Conservation (phyloP, 805 yeast species). For the Metschnikowia henanensis region DNA sequence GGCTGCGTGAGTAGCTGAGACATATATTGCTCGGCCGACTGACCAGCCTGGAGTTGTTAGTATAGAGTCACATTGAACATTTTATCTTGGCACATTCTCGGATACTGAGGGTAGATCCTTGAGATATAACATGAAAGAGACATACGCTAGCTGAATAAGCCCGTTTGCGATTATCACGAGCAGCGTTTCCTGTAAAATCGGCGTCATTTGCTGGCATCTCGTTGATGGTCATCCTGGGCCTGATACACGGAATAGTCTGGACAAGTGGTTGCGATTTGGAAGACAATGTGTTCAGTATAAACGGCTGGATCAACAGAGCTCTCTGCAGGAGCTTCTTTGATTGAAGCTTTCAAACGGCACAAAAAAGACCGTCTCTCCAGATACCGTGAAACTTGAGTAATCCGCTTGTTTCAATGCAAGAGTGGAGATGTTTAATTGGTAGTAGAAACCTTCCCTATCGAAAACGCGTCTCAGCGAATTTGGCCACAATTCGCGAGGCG, state of each 20-base stretch:
- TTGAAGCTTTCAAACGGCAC: too few species aligned
- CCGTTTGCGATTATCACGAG: constrained; percentile 1
- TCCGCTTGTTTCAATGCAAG: too few species aligned
- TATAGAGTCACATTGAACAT: neutral
- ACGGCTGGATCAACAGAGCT: neutral
- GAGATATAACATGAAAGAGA: neutral
- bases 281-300: neutral
- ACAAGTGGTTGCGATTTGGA: too few species aligned
- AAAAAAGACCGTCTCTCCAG: too few species aligned
- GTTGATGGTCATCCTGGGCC: neutral
- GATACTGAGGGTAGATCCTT: neutral
- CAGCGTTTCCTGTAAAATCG: neutral
- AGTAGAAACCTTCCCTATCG: too few species aligned
- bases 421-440: too few species aligned
- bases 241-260: too few species aligned
- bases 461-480: too few species aligned
- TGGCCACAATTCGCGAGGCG: too few species aligned
- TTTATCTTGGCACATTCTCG: neutral
- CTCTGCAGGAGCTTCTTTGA: neutral
- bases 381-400: too few species aligned
- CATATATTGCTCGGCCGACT: constrained; percentile 21
- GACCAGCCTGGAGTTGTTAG: constrained; percentile 16
- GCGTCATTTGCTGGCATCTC: constrained; percentile 1
- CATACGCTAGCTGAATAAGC: constrained; percentile 13
- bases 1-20: constrained; percentile 18